Conservation (phyloP, 768 basidiomycete species). For the Pulveroboletus sp. region DNA sequence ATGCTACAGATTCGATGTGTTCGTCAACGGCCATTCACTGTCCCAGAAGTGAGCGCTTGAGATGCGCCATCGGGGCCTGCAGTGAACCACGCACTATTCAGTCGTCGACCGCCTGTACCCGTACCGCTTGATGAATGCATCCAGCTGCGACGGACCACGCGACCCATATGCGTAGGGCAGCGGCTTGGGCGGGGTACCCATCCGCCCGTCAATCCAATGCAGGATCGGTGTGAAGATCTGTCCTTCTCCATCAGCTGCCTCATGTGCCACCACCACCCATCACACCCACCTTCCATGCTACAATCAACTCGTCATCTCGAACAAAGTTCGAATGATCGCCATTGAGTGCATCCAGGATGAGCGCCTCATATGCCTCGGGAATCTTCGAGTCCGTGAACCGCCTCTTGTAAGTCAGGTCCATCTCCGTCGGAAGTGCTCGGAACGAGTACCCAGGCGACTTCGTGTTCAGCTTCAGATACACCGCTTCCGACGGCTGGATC, state of each 20-base stretch:
- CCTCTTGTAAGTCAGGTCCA: conserved; percentile 97
- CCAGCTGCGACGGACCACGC: conserved; percentile 85
- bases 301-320: conserved; percentile 93
- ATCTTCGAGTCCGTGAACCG: conserved; percentile 89
- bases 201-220: conserved; percentile 90
- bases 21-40: conserved; percentile 28
- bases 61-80: no score
- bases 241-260: conserved; percentile 2
- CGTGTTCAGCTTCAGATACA: conserved; percentile 95
- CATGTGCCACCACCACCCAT: neutral
- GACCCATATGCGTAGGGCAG: conserved; percentile 87
- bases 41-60: no score
- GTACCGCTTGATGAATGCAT: conserved; percentile 66
- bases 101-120: conserved; percentile 67
- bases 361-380: conserved; percentile 93
- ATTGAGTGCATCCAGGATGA: conserved; percentile 92
- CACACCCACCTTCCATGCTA: conserved; percentile 86
- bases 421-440: conserved; percentile 89
- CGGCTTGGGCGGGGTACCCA: conserved; percentile 64
- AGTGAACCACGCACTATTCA: conserved; percentile 61
- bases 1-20: conserved; percentile 21
- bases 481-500: conserved; percentile 93
- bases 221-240: conserved; percentile 93
- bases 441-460: conserved; percentile 92
- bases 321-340: conserved; percentile 99